Percentiles rank a stretch among this genome's conserved stretches.
These are phyloP conservation scores for Mycena rebaudengoi DNA, from an alignment of 768 basidiomycete genomes.

Conservation along the genomic window DNA sequence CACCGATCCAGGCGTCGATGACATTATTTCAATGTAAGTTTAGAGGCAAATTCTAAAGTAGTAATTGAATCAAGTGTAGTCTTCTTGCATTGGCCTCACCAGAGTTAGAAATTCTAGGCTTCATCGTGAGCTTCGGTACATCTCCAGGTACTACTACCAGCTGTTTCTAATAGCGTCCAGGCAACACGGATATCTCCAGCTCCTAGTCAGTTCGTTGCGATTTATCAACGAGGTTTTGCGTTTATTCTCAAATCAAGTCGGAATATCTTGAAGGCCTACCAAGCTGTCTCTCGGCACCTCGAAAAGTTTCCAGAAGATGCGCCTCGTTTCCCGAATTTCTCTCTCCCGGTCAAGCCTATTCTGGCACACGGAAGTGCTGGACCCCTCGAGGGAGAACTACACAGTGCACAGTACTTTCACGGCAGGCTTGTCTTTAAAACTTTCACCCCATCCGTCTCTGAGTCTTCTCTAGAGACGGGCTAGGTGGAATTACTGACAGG, in stretches of 20 bases:
- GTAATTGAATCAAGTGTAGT: slow-evolving; percentile 44
- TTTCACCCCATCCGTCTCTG: not conserved
- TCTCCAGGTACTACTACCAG: too few species aligned
- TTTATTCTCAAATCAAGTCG: slow-evolving; percentile 45
- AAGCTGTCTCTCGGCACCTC: slow-evolving; percentile 68
- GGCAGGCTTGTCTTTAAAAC: slow-evolving; percentile 59
- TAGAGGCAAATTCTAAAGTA: not conserved
- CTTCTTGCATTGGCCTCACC: slow-evolving; percentile 84
- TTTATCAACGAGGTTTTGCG: slow-evolving; percentile 18
- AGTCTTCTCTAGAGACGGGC: slow-evolving; percentile 64
- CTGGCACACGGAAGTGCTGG: slow-evolving; percentile 69
- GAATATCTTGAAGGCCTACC: slow-evolving; percentile 82
- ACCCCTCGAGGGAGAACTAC: slow-evolving; percentile 75
- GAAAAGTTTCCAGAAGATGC: slow-evolving; percentile 60
- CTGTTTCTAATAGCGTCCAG: slow-evolving; percentile 43
- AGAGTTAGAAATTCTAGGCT: slow-evolving; percentile 81
- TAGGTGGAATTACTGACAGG: slow-evolving; percentile 64
- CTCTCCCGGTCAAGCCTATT: slow-evolving; percentile 59
- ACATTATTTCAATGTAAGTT: slow-evolving; percentile 77
- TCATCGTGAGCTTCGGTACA: slow-evolving; percentile 75
- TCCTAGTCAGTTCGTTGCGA: slow-evolving; percentile 61
- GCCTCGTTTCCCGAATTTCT: slow-evolving; percentile 69
- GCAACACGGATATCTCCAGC: slow-evolving; percentile 74
- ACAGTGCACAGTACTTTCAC: slow-evolving; percentile 87
- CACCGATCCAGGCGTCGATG: slow-evolving; percentile 89